A percentile compares a stretch with the other conserved stretches of the same genome.
Conservation (phyloP, 768 basidiomycete species). For the Myochromella boudieri region DNA sequence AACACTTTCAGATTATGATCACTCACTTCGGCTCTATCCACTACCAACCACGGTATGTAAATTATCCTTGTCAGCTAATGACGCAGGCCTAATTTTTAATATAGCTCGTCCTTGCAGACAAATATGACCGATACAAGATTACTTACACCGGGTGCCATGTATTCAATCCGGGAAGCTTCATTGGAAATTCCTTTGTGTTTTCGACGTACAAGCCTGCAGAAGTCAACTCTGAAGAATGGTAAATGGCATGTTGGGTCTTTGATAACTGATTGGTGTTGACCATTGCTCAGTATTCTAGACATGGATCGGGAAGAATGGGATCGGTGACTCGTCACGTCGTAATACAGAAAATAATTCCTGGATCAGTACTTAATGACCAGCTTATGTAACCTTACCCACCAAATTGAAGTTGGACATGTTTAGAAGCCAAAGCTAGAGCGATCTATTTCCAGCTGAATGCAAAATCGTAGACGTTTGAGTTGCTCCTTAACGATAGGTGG, state of each 20-base stretch:
- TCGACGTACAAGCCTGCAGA: constrained; percentile 89
- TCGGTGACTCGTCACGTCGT: background rate
- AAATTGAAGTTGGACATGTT: background rate
- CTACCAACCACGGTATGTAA: constrained; percentile 82
- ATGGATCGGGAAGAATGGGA: constrained; percentile 36
- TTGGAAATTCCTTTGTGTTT: constrained; percentile 80
- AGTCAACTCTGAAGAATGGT: constrained; percentile 85
- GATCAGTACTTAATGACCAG: background rate
- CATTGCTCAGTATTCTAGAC: constrained; percentile 32
- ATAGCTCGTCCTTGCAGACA: constrained; percentile 92
- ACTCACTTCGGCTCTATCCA: constrained; percentile 89
- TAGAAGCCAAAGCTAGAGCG: background rate
- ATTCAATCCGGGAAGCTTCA: constrained; percentile 95
- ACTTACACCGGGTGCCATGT: constrained; percentile 99
- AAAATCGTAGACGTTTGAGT: too few species aligned
- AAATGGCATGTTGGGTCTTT: background rate
- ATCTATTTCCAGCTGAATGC: too few species aligned
- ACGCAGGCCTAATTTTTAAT: too few species aligned
- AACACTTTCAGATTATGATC: constrained; percentile 86
- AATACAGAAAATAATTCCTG: too few species aligned
- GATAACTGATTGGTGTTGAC: constrained; percentile 3
- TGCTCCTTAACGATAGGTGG: too few species aligned
- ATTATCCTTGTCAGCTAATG: background rate
- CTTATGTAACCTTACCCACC: too few species aligned
- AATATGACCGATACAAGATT: constrained; percentile 92